These are phyloP conservation scores for Paraphoma chrysanthemicola DNA, from an alignment of 2,329 filamentous ascomycete species.

Conservation along the genomic window DNA sequence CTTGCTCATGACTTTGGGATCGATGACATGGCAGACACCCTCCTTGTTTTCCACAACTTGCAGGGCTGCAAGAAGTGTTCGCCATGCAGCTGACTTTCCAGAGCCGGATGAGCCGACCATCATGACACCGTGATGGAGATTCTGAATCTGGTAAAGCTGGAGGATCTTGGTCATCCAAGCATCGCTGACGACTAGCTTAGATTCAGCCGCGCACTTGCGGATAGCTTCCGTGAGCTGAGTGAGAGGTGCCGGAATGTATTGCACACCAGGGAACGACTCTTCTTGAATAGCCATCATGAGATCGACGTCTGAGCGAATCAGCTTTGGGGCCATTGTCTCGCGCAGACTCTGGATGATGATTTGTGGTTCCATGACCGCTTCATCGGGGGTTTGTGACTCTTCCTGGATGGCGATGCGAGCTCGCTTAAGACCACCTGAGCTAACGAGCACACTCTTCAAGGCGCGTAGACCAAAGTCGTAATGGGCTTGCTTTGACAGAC, in stretches of 20 bases:
- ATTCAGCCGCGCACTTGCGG: slow-evolving; percentile 79
- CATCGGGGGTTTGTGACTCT: slow-evolving; percentile 65
- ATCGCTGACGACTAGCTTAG: slow-evolving; percentile 88
- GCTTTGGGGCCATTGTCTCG: slow-evolving; percentile 96
- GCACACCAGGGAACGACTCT: slow-evolving; percentile 87
- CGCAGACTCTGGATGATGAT: slow-evolving; percentile 98
- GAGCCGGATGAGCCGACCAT: slow-evolving; percentile 99
- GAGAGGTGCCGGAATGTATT: slow-evolving; percentile 90
- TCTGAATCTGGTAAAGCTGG: slow-evolving; percentile 97
- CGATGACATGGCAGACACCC: slow-evolving; percentile 95
- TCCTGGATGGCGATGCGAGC: slow-evolving; percentile 68
- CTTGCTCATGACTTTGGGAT: slow-evolving; percentile 99
- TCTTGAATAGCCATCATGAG: slow-evolving; percentile 84
- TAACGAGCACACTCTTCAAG: slow-evolving; percentile 97
- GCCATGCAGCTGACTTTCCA: slow-evolving; percentile 96
- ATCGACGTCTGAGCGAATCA: slow-evolving; percentile 90
- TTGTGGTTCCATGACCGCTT: slow-evolving; percentile 86
- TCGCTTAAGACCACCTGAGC: slow-evolving; percentile 94
- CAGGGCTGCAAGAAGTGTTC: slow-evolving; percentile 85
- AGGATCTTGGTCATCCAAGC: slow-evolving; percentile 97
- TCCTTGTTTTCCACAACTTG: slow-evolving; percentile 91
- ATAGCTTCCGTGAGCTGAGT: slow-evolving; percentile 82
- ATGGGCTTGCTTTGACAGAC: slow-evolving; percentile 93
- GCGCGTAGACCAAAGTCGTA: slow-evolving; percentile 99
- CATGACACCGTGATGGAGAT: slow-evolving; percentile 99